Base-by-base conservation (phyloP, 192 early-diverging fungal species). In the Phycomyces blakesleeanus region DNA sequence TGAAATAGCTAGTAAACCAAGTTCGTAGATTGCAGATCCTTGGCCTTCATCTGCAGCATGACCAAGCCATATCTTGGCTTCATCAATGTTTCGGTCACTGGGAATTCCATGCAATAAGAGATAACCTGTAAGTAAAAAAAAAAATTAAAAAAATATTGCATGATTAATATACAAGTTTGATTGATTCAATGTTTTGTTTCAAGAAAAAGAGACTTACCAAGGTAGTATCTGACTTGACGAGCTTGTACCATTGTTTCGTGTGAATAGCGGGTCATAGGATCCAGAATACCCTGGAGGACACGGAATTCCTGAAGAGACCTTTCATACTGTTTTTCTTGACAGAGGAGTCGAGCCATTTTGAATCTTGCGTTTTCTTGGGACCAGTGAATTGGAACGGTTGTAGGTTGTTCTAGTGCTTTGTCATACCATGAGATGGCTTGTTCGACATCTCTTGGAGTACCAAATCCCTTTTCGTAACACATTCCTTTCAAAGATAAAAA, bases 31-130 rank as follows among this genome's bases (percentile, higher is more conserved):
- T 1, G 71, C 71, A 39, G 53, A 25, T n/a, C 60, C 60, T 15
- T 67, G 64, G 7, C 65, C 71, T 54, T 73, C 55, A 52, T 75
- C 73, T 3, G 73, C 68, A 20, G 73, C 63, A 14, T 12, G 12
- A n/a, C 18, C 44, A 3, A 47, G 44, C 44, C 44, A 47, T 18
- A 47, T 47, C 18, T n/a, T 47, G 18, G 44, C 44, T 47, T 47
- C 44, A 3, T 12, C 11, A 3, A 18, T 47, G 18, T 47, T 47
- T 47, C 44, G 12, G 11, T 47, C 44, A 14, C 18, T 14, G 11
- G 18, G 15, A 12, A 18, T n/a, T 47, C 44, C 44, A 47, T 47
- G 44, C 12, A 47, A 11, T 3, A 47, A 12, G 15, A 47, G 15
- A 47, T 47, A 47, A 18, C 44, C 44, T 47, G 18, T n/a, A n/a